Base-by-base conservation (phyloP, 2,329 filamentous ascomycete genomes). In the Allantophomopsis cytisporea region DNA sequence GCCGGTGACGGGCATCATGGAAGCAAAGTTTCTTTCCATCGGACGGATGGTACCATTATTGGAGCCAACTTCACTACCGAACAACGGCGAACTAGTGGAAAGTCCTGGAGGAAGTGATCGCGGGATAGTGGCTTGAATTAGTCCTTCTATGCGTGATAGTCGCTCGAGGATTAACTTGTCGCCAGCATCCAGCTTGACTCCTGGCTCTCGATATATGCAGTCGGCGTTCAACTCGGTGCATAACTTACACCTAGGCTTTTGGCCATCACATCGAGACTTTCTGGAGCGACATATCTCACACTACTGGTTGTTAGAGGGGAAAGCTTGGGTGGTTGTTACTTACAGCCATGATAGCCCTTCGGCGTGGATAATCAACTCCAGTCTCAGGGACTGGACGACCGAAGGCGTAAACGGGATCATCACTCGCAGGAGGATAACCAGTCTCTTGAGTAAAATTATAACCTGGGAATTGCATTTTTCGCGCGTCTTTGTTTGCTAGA, bases 111-210 rank as follows among this genome's bases (percentile, higher is more conserved):
- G 65, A 45, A 66, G 73, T 35, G 64, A 56, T 33, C 63, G 59
- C 34, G 60, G 62, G 15, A 70, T 63, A 47, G 66, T 81, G 46
- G 79, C 76, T 55, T 88, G 81, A n/a, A 91, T 66, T 35, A 91
- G 63, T 38, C 69, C 80, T 58, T 91, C 84, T 51, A 91, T 88
- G 39, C 81, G 76, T 50, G 71, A 76, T 30, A 91, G 66, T 41
- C 81, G 79, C 55, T 89, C 84, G 31, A 91, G 63, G 44, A 91
- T 91, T 41, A 91, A 66, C 61, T 88, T 89, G 64, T 89, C 84
- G 47, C 84, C 84, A 30, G 83, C 83, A 56, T 91, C 84, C 8
- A 91, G 72, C 61, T 91, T 91, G 64, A 89, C 84, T 2, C 83
- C 83, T 6, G 84, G 84, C 56, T 91, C 84, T 46, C 84, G 74